Base-by-base conservation (phyloP, 1,139 yeast species). In the Nakaseomyces kungkrabaensis region DNA sequence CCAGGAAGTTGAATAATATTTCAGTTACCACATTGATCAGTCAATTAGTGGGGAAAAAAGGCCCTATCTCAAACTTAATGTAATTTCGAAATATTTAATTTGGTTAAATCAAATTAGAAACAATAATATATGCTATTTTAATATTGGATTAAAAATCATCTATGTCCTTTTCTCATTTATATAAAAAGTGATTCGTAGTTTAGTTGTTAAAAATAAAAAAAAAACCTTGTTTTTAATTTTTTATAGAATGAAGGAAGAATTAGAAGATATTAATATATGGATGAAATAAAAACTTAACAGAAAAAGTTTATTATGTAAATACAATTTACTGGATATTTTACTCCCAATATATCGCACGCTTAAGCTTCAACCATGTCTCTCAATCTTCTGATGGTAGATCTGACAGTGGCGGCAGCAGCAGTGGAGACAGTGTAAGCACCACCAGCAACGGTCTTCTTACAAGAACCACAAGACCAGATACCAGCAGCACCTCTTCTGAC, bases 351-450 rank as follows among this genome's bases (percentile, higher is more conserved):
- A 32, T 26, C n/a, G 36, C 22, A 17, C 29, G 45, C 38, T 43
- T 89, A 94, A 73, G 96, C 98, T 80, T 94, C 98, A 78, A 95
- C 97, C 82, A 94, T 76, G 74, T 94, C 99, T 85, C 99, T 89
- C 79, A 94, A 87, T 85, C 99, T 96, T 83, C 98, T 92, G 81
- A 94, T 92, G 76, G 98, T 92, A 63, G 98, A 90, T 85, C 99
- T 90, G 76, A 90, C 97, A 68, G 98, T 94, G 76, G 97, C 96
- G 72, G 98, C 99, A 74, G 98, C 97, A 72, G 97, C 94, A 68
- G 97, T 90, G 72, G 95, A 85, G 64, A 92, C 92, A 70, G 97
- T 82, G 92, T 94, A 94, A 77, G 99, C 99, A 83, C 98, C 99
- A 75, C 99, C 99, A 68, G 99, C 98, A 72, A 92, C 88, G 67